Evolutionary conservation across 2,329 filamentous ascomycete genomes (phyloP).

Genomic region (Aspergillus tubingensis): DNA sequence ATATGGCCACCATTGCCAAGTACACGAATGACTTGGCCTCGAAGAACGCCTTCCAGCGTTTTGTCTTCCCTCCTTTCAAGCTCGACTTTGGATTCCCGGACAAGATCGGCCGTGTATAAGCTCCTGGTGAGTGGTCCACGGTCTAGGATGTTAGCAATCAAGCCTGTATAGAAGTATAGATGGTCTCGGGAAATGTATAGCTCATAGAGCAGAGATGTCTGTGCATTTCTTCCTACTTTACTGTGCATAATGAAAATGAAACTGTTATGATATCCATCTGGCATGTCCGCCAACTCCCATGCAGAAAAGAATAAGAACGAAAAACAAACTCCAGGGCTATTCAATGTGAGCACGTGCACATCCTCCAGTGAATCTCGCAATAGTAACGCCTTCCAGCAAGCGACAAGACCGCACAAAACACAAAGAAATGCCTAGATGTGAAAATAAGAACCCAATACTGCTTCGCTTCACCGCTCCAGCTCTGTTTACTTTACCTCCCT

Average conservation of each 20-base stretch:
- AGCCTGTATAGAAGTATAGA: not conserved
- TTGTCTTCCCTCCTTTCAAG: constrained; percentile 69
- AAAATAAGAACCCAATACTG: not conserved
- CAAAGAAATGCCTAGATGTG: not conserved
- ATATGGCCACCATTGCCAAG: constrained; percentile 41
- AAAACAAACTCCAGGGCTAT: not conserved
- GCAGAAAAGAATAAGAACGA: not conserved
- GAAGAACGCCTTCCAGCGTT: constrained; percentile 44
- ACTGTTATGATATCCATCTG: not conserved
- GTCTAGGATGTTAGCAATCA: not conserved
- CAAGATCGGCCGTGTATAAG: constrained; percentile 43
- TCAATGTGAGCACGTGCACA: not conserved
- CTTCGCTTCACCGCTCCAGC: constrained; percentile 4
- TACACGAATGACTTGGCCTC: constrained; percentile 38
- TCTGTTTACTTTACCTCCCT: not conserved
- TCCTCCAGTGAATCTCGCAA: not conserved
- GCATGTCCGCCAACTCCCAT: not conserved
- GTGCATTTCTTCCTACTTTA: constrained; percentile 7
- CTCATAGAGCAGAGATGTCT: not conserved
- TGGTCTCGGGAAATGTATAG: not conserved
- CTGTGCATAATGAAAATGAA: constrained; percentile 7
- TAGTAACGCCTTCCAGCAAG: not conserved
- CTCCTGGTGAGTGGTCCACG: not conserved
- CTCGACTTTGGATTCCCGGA: constrained; percentile 73
- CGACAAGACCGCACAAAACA: not conserved